Evolutionary conservation across 306 rosid genomes (phyloP), one percentile per base, ranked within the genome.

Genomic region (Quercus dentata): DNA sequence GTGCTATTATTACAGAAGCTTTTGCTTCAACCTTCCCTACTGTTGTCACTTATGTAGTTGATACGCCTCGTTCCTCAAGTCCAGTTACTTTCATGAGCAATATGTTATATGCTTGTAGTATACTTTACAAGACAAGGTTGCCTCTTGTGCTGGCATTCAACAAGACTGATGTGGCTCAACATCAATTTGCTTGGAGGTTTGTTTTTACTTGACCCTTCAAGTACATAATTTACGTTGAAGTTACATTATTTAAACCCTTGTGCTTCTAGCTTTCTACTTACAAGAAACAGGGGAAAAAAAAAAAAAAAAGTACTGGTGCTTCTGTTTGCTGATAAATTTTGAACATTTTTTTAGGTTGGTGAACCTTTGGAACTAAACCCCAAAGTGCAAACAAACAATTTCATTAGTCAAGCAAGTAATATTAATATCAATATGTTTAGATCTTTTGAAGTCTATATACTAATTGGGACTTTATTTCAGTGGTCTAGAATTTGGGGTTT

Each of bases 11-110:
- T 78, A 93, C 98, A 4, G 99, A 96, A 87, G 99, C 97, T 79
- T 96, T 91, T 91, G 99, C 99, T 58, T 96, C 99, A 68, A 96
- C 99, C 33, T 96, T 96, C 85, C 99, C 97, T 72, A 96, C 97
- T 19, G 93, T 96, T 15, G 86, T 96, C 13, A 70, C 94, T 56
- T 96, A 93, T 54, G 92, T 93, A 56, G 90, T 91, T 4, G 98
- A 96, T 80, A 96, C 98, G 5, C 98, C 98, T 70, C 97, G 97
- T 27, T 85, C 98, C 1, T 83, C 91, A 78, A 90, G 80, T 81
- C 98, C 98, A 15, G 87, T 87, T 41, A 96, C 97, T 71, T 96
- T 93, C 80, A 95, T 88, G 99, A 96, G 99, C 94, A 96, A 96
- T 82, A 93, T 91, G 97, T 88, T 96, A 20, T 96, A 93, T 87